These are phyloP conservation scores for Sclerotinia sclerotiorum DNA, from an alignment of 2,329 filamentous ascomycete species.

Conservation along the genomic window DNA sequence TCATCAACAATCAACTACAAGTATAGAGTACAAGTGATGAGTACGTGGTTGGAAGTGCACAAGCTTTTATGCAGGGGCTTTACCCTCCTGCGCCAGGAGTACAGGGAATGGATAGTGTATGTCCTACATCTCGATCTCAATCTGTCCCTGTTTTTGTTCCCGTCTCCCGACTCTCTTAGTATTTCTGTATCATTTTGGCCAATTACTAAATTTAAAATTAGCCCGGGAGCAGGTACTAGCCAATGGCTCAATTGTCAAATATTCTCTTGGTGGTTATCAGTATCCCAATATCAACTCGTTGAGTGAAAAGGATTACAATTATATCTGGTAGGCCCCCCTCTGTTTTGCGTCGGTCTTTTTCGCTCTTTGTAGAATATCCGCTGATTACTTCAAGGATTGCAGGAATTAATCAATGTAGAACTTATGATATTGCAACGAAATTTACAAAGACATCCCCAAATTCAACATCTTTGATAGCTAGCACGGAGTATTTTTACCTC, in stretches of 20 bases:
- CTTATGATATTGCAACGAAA: constrained; percentile 28
- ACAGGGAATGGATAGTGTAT: constrained; percentile 1
- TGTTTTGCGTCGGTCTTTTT: neutral
- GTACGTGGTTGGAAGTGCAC: constrained; percentile 64
- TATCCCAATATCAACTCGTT: constrained; percentile 53
- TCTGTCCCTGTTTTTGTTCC: neutral
- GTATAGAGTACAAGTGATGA: constrained; percentile 46
- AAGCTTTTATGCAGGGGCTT: constrained; percentile 79
- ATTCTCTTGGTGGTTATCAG: constrained; percentile 77
- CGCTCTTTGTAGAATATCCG: neutral
- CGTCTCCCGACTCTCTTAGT: neutral
- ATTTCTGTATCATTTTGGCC: neutral
- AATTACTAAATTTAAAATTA: neutral
- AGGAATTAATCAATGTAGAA: constrained; percentile 33
- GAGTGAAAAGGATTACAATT: constrained; percentile 14
- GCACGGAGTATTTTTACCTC: constrained; percentile 30
- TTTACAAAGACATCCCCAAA: constrained; percentile 18
- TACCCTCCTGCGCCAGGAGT: constrained; percentile 62
- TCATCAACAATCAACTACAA: constrained; percentile 38
- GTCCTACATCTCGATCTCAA: neutral
- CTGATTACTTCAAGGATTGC: constrained; percentile 30
- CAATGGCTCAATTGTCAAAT: constrained; percentile 59
- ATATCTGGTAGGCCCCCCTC: neutral
- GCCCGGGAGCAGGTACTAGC: constrained; percentile 49
- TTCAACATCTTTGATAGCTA: neutral